Evolutionary conservation across 139 green algal species (phyloP).

Genomic region (Pleodorina starrii): DNA sequence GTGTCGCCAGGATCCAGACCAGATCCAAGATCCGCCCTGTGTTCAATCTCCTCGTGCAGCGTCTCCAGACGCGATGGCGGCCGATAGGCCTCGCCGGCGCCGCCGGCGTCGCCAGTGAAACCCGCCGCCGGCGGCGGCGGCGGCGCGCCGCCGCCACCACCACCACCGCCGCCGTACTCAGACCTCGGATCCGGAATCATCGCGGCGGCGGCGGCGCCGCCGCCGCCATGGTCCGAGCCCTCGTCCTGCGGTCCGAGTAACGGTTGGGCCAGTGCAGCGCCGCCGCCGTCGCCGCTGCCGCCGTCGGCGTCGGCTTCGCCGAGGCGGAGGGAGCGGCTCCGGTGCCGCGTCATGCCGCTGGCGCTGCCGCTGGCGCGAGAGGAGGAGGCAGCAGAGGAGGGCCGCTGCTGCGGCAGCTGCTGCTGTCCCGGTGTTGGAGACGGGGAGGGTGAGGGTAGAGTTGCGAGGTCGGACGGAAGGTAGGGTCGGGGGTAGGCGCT

Average conservation of each 20-base stretch:
- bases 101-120: not conserved
- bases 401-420: constrained; percentile 10
- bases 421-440: too few species aligned
- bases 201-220: not conserved
- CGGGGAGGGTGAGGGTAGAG: not conserved
- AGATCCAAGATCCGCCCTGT: too few species aligned
- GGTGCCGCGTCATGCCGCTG: not conserved
- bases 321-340: not conserved
- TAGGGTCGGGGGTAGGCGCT: not conserved
- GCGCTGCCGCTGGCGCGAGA: not conserved
- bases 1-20: too few species aligned
- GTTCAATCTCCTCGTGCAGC: not conserved
- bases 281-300: not conserved
- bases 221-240: not conserved
- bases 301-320: not conserved
- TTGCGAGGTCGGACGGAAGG: not conserved
- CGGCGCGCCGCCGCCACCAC: too few species aligned
- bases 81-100: not conserved
- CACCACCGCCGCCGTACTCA: not conserved
- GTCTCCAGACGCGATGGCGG: constrained; percentile 15
- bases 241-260: not conserved
- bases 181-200: not conserved
- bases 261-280: not conserved
- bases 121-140: not conserved
- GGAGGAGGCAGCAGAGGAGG: not conserved